Percentiles rank a stretch among this genome's conserved stretches.
Evolutionary conservation across 371 early-diverging fungal species (phyloP).

Genomic region (Lichtheimia ornata): DNA sequence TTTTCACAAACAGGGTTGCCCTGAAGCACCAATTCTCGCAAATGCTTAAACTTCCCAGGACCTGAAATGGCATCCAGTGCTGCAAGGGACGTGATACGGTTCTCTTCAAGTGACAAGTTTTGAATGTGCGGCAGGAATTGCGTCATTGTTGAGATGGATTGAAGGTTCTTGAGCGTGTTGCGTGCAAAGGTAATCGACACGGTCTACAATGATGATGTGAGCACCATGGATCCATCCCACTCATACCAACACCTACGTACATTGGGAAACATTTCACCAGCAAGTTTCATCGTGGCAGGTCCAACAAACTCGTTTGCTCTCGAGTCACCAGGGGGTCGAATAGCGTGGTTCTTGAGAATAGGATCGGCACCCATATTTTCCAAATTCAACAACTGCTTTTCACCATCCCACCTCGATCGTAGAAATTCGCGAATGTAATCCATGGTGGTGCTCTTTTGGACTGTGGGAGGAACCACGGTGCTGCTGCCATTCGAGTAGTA

Average conservation of each 20-base stretch:
- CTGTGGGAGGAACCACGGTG: not conserved
- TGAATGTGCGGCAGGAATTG: conserved; percentile 54
- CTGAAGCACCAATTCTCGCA: conserved; percentile 53
- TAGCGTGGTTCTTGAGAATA: conserved; percentile 39
- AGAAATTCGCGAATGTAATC: conserved; percentile 48
- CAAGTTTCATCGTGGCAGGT: conserved; percentile 66
- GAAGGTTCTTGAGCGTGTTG: conserved; percentile 50
- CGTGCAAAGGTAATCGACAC: conserved; percentile 52
- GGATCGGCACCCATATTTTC: conserved; percentile 56
- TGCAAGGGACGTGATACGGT: conserved; percentile 46
- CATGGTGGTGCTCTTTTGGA: conserved; percentile 33
- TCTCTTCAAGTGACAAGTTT: conserved; percentile 59
- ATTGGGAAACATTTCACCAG: conserved; percentile 59
- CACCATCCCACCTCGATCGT: conserved; percentile 49
- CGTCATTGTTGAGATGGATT: conserved; percentile 55
- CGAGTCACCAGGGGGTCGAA: conserved; percentile 45
- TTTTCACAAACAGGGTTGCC: conserved; percentile 56
- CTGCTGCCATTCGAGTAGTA: not conserved
- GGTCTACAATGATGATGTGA: conserved; percentile 20
- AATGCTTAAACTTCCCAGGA: conserved; percentile 42
- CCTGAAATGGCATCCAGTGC: conserved; percentile 56
- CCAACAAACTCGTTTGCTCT: conserved; percentile 52
- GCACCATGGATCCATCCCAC: not conserved
- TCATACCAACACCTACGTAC: not conserved
- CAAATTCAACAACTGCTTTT: conserved; percentile 47